Percentiles rank a stretch among this genome's conserved stretches.
phyloP scores from a whole-genome alignment of 306 rosid genomes.

The Myrica gale region DNA sequence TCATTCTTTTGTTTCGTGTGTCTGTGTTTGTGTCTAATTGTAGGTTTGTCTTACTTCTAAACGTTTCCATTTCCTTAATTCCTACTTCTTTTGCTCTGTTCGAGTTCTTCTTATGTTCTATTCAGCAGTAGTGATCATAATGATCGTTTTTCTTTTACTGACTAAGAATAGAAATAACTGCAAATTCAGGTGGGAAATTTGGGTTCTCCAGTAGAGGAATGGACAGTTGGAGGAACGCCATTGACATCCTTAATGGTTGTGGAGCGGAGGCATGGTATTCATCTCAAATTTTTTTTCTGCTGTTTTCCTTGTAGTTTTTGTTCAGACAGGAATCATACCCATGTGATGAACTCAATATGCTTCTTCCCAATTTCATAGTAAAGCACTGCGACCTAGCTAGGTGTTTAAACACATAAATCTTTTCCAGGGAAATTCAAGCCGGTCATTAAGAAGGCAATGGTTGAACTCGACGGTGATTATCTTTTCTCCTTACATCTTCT shows the following conservation, averaged over 20 bases:
- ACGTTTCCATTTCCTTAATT: background rate
- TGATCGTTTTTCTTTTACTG: background rate
- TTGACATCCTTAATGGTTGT: constrained; percentile 18
- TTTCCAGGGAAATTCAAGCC: constrained; percentile 18
- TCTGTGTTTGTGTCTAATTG: background rate
- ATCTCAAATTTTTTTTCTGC: background rate
- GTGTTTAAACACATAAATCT: background rate
- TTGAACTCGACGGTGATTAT: constrained; percentile 12
- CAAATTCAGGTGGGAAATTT: constrained; percentile 14
- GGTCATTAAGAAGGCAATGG: constrained; percentile 20
- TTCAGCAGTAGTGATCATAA: background rate
- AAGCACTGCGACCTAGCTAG: too few species aligned
- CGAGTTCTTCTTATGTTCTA: background rate
- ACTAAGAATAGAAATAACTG: background rate
- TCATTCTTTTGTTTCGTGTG: background rate
- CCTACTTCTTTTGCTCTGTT: background rate
- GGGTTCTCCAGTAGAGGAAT: constrained; percentile 10
- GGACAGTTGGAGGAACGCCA: constrained; percentile 16
- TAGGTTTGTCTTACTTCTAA: background rate
- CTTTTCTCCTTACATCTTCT: background rate
- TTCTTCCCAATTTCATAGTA: background rate
- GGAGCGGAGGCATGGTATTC: constrained; percentile 13
- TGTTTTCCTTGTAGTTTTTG: background rate
- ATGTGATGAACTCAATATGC: background rate
- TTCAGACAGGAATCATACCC: background rate